A percentile compares a stretch with the other conserved stretches of the same genome.
Evolutionary conservation across 306 rosid species (phyloP).

Genomic region (Clitoria ternatea): DNA sequence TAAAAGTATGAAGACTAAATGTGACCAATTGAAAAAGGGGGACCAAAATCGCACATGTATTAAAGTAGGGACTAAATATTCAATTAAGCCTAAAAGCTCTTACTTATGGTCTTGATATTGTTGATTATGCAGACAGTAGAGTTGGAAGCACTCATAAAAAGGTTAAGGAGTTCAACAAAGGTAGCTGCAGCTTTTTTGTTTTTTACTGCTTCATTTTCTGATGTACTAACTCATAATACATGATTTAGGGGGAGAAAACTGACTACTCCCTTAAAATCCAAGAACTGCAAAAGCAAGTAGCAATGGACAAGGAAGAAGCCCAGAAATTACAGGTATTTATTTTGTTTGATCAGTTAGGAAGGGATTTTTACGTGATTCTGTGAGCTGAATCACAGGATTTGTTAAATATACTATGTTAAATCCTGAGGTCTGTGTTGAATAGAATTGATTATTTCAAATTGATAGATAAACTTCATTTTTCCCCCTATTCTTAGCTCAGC

Average conservation of each 20-base stretch:
- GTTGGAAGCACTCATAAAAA: conserved; percentile 74
- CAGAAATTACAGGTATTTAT: conserved; percentile 70
- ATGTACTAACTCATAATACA: conserved; percentile 3
- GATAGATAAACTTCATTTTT: background rate
- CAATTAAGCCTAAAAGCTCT: conserved; percentile 13
- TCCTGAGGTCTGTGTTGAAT: background rate
- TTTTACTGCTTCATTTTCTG: background rate
- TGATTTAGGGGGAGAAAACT: conserved; percentile 73
- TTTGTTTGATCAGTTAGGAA: conserved; percentile 12
- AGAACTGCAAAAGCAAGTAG: conserved; percentile 89
- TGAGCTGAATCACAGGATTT: background rate
- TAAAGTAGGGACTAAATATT: too few species aligned
- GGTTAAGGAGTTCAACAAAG: conserved; percentile 72
- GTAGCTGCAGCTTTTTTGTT: conserved; percentile 28
- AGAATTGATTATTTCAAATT: background rate
- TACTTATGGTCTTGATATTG: conserved; percentile 22
- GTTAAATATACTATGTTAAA: background rate
- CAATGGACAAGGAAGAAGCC: conserved; percentile 91
- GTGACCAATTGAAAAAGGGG: too few species aligned
- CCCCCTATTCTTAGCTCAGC: background rate
- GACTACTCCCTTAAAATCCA: conserved; percentile 73
- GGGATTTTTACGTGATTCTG: background rate
- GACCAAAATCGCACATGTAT: too few species aligned
- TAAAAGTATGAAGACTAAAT: too few species aligned
- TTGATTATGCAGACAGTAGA: conserved; percentile 56